Evolutionary conservation across 352 stramenopile species (phyloP).

Genomic region (Phytophthora pinifolia): DNA sequence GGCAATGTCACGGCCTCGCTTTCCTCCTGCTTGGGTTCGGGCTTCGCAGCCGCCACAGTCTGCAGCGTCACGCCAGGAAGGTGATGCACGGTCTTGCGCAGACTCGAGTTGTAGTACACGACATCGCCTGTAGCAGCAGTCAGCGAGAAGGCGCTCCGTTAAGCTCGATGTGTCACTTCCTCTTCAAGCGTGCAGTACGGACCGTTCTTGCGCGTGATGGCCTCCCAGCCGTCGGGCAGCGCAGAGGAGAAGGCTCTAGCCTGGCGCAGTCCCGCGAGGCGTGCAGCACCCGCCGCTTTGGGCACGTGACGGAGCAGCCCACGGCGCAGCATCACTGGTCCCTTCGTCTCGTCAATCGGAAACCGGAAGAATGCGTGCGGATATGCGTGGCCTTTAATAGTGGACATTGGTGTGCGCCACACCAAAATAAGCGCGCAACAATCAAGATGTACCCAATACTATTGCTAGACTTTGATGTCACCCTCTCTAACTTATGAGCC

Average conservation of each 20-base stretch:
- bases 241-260: slow-evolving; percentile 29
- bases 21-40: slow-evolving; percentile 10
- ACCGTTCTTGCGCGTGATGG: slow-evolving; percentile 64
- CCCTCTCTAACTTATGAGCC: too few species aligned
- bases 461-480: too few species aligned
- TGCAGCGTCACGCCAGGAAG: slow-evolving; percentile 38
- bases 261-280: neutral
- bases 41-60: slow-evolving; percentile 4
- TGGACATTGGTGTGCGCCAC: slow-evolving; percentile 13
- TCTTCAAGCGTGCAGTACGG: neutral
- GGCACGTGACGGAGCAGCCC: slow-evolving; percentile 13
- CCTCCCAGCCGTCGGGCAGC: slow-evolving; percentile 60
- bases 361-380: slow-evolving; percentile 27
- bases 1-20: slow-evolving; percentile 17
- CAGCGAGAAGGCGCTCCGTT: too few species aligned
- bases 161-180: neutral
- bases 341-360: slow-evolving; percentile 19
- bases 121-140: slow-evolving; percentile 40
- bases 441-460: too few species aligned
- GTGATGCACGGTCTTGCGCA: slow-evolving; percentile 62
- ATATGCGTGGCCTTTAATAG: slow-evolving; percentile 21
- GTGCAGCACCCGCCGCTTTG: neutral
- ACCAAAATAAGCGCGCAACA: neutral
- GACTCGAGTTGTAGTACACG: slow-evolving; percentile 63
- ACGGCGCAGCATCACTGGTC: slow-evolving; percentile 16